Conservation (phyloP, 768 basidiomycete genomes). For the Pleurotus pulmonarius region DNA sequence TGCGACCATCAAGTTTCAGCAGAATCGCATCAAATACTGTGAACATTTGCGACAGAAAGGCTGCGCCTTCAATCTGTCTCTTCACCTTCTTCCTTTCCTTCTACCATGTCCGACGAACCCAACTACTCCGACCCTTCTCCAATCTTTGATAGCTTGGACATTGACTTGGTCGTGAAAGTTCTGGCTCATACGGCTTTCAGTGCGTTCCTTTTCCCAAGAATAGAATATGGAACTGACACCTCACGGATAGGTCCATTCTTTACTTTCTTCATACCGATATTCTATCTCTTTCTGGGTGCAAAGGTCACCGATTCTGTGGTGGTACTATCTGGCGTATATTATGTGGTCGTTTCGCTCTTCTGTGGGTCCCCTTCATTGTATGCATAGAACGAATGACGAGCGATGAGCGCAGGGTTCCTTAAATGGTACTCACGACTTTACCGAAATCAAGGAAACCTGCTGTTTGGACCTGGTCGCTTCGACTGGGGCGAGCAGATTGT, state of each 20-base stretch:
- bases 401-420: constrained; percentile 46
- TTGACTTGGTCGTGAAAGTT: constrained; percentile 79
- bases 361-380: constrained; percentile 45
- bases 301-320: constrained; percentile 49
- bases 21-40: too few relatives aligned
- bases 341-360: constrained; percentile 53
- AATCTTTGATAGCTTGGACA: constrained; percentile 67
- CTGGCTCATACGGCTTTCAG: constrained; percentile 77
- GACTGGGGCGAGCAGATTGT: constrained; percentile 92
- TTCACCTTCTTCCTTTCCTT: constrained; percentile 9
- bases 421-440: constrained; percentile 72
- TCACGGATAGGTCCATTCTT: constrained; percentile 73
- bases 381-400: too few relatives aligned
- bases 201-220: constrained; percentile 29
- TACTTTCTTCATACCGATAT: constrained; percentile 72
- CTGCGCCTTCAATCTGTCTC: constrained; percentile 23
- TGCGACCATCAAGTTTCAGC: too few relatives aligned
- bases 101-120: constrained; percentile 22
- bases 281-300: constrained; percentile 70
- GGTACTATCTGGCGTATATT: constrained; percentile 50
- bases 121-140: constrained; percentile 36
- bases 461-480: constrained; percentile 56
- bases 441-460: constrained; percentile 65
- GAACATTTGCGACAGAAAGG: constrained; percentile 11
- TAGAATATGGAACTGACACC: background rate